Base-by-base conservation (phyloP, 202 grass and related monocot genomes). In the Bolboschoenoplectus hybrid region DNA sequence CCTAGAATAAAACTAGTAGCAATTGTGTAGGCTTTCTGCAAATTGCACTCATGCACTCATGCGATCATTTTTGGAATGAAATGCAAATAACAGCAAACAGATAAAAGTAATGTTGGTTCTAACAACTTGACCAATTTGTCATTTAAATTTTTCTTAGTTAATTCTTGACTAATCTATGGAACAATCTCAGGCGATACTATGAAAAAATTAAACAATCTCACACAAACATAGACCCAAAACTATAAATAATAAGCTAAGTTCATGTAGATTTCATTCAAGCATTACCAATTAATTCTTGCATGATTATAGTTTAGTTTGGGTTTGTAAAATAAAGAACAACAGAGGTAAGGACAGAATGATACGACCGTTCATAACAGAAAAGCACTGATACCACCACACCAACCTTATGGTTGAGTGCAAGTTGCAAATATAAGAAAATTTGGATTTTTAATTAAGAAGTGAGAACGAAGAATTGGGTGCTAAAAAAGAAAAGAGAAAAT, bases 11-110 rank as follows among this genome's bases (percentile, higher is more conserved):
- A 26, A 26, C 26, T 68, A 40, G 65, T 7, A 68, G 11, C 41
- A 16, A 71, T 71, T 9, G 16, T 9, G 67, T n/a, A 71, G 67
- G 40, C 67, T 45, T 71, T 20, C 20, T 26, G 3, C 44, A 74
- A 74, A 74, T 74, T 12, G 44, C 70, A 74, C 7, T 74, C 17
- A 74, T 74, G 17, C 45, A 50, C 34, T 50, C 4, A 26, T 49
- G 16, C 14, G 13, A 43, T 50, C 8, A 49, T 12, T 12, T 49
- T 51, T 51, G 5, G 45, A 10, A 32, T 43, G 5, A 50, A 50
- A 47, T 51, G 70, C n/a, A 74, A 74, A 20, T 74, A 74, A 34
- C 70, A 49, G 17, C 5, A 74, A 74, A 74, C 3, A 69, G 13
- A 47, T 50, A 26, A 39, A 39, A 38, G 1, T 20, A 39, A 39